These are phyloP conservation scores for Eucalyptus sideroxylon DNA, from an alignment of 345 rosid species.

Conservation along the genomic window DNA sequence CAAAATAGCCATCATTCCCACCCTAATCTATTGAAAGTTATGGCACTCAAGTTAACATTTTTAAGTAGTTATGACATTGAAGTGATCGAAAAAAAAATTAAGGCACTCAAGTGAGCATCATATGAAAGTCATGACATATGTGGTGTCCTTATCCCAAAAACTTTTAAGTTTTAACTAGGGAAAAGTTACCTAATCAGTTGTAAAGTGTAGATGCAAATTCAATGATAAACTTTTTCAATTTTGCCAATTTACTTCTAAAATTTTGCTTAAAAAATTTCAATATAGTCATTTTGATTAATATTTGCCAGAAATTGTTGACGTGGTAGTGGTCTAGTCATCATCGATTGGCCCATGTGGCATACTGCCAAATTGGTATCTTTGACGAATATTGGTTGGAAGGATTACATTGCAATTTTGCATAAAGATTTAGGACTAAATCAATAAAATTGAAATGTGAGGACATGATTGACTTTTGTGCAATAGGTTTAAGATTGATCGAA, in stretches of 20 bases:
- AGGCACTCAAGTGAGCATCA: too few relatives aligned
- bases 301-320: rapidly evolving
- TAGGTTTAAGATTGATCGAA: neutral
- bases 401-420: neutral
- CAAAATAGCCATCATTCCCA: too few relatives aligned
- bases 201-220: neutral
- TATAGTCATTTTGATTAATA: neutral
- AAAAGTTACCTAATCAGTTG: neutral
- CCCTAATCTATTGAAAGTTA: too few relatives aligned
- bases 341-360: rapidly evolving
- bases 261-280: neutral
- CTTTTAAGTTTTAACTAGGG: neutral
- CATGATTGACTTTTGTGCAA: neutral
- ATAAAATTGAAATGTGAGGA: neutral
- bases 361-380: neutral
- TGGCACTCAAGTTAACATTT: too few relatives aligned
- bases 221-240: neutral
- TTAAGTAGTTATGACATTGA: too few relatives aligned
- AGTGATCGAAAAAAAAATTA: too few relatives aligned
- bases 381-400: neutral
- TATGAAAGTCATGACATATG: too few relatives aligned
- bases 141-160: neutral
- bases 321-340: neutral
- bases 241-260: neutral
- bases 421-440: neutral